These are phyloP conservation scores for Epichloe sylvatica DNA, from an alignment of 2,329 filamentous ascomycete species.

Conservation along the genomic window DNA sequence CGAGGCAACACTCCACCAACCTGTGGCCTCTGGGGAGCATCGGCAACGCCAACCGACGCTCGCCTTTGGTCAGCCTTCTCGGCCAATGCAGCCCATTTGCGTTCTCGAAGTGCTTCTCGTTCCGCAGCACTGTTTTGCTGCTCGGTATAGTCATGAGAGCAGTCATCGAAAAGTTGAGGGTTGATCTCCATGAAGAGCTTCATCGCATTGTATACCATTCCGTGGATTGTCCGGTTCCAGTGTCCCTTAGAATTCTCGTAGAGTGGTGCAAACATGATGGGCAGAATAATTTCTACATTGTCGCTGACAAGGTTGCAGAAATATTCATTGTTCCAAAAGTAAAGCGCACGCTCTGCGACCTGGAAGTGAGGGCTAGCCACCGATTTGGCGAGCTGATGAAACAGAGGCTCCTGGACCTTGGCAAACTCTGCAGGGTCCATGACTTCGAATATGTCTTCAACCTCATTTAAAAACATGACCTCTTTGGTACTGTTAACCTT, in stretches of 20 bases:
- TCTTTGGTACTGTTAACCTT: slow-evolving; percentile 99
- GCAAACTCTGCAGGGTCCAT: slow-evolving; percentile 98
- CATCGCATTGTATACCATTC: slow-evolving; percentile 99
- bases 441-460: slow-evolving; percentile 98
- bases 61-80: slow-evolving; percentile 65
- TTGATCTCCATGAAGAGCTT: slow-evolving; percentile 99
- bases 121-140: slow-evolving; percentile 85
- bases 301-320: slow-evolving; percentile 99
- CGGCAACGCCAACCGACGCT: slow-evolving; percentile 20
- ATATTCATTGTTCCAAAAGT: slow-evolving; percentile 99
- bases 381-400: slow-evolving; percentile 94
- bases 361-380: slow-evolving; percentile 98
- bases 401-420: slow-evolving; percentile 94
- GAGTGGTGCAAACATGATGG: slow-evolving; percentile 97
- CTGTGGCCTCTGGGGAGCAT: slow-evolving; percentile 23
- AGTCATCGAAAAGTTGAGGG: slow-evolving; percentile 94
- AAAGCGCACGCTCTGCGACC: slow-evolving; percentile 89
- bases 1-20: slow-evolving; percentile 28
- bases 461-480: slow-evolving; percentile 98
- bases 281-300: slow-evolving; percentile 94
- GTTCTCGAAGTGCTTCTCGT: slow-evolving; percentile 66
- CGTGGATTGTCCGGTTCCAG: slow-evolving; percentile 99
- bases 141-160: slow-evolving; percentile 94
- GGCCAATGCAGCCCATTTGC: slow-evolving; percentile 76
- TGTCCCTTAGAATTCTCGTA: slow-evolving; percentile 99